These are phyloP conservation scores for Blastobotrys terrestris DNA, from an alignment of 805 yeast species.

Conservation along the genomic window DNA sequence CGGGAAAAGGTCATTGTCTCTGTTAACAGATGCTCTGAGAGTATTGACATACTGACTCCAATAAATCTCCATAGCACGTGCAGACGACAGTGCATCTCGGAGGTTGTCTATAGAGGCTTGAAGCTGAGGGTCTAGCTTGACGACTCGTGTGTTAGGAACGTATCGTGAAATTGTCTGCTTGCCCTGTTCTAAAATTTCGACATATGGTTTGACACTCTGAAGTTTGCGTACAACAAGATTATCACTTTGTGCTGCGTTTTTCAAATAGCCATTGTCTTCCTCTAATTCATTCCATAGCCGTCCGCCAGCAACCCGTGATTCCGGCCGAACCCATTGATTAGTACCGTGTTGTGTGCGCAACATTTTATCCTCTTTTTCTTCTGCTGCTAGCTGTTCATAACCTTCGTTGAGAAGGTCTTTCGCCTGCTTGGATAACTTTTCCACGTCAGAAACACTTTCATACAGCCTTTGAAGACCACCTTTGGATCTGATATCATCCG, in stretches of 20 bases:
- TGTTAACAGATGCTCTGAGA: conserved; percentile 9
- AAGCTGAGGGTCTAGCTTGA: conserved; percentile 32
- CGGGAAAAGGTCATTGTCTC: conserved; percentile 11
- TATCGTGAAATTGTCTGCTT: conserved; percentile 24
- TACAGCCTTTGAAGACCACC: conserved; percentile 49
- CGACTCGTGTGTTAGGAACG: conserved; percentile 30
- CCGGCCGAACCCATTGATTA: conserved; percentile 45
- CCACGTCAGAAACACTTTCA: conserved; percentile 36
- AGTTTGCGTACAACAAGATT: conserved; percentile 42
- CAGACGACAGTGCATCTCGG: conserved; percentile 18
- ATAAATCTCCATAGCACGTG: conserved; percentile 19
- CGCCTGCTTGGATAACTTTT: conserved; percentile 37
- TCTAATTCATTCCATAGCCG: conserved; percentile 37
- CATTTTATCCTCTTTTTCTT: conserved; percentile 49
- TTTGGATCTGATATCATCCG: conserved; percentile 43
- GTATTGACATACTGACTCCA: conserved; percentile 20
- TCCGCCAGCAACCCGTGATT: conserved; percentile 41
- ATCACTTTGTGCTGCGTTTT: conserved; percentile 61
- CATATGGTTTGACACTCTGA: conserved; percentile 39
- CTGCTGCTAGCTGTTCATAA: conserved; percentile 42
- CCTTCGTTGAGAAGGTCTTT: conserved; percentile 41
- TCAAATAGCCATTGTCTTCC: conserved; percentile 43
- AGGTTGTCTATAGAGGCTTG: conserved; percentile 30
- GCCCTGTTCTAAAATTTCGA: conserved; percentile 41
- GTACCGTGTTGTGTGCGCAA: conserved; percentile 49